Percentiles rank a stretch among this genome's conserved stretches.
phyloP scores from a whole-genome alignment of 768 basidiomycete genomes.

The Pleurotus ostreatus region DNA sequence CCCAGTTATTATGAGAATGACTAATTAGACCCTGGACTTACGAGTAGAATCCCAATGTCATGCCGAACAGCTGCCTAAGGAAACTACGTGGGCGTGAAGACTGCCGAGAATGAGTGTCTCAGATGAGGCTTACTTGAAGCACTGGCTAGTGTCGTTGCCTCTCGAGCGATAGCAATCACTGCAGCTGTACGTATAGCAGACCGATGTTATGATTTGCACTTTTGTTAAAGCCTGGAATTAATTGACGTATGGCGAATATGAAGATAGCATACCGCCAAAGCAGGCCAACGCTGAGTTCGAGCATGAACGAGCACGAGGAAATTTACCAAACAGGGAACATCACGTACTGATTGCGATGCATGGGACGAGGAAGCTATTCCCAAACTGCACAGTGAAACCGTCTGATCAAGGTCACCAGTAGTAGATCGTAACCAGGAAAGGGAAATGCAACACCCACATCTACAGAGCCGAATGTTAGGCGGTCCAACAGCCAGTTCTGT shows the following conservation, averaged over 20 bases:
- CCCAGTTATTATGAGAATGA: not conserved
- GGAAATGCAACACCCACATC: too few relatives aligned
- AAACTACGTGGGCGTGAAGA: slow-evolving; percentile 17
- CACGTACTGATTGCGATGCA: slow-evolving; percentile 34
- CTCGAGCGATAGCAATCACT: slow-evolving; percentile 33
- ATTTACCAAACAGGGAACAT: not conserved
- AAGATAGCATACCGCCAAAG: slow-evolving; percentile 26
- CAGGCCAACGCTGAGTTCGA: slow-evolving; percentile 25
- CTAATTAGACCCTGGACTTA: slow-evolving; percentile 11
- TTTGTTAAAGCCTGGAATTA: not conserved
- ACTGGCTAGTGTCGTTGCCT: slow-evolving; percentile 34
- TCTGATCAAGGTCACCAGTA: slow-evolving; percentile 13
- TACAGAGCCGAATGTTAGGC: too few relatives aligned
- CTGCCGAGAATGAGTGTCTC: not conserved
- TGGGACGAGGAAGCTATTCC: slow-evolving; percentile 29
- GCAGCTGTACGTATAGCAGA: slow-evolving; percentile 35
- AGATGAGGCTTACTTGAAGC: slow-evolving; percentile 27
- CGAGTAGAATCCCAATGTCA: slow-evolving; percentile 37
- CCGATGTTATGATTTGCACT: slow-evolving; percentile 34
- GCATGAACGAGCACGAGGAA: not conserved
- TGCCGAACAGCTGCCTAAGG: slow-evolving; percentile 33
- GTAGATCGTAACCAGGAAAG: too few relatives aligned
- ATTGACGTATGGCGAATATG: not conserved
- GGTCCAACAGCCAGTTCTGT: too few relatives aligned
- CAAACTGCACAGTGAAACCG: slow-evolving; percentile 30